Evolutionary conservation across 192 early-diverging fungal species (phyloP).

Genomic region (Neocallimastix lanati): DNA sequence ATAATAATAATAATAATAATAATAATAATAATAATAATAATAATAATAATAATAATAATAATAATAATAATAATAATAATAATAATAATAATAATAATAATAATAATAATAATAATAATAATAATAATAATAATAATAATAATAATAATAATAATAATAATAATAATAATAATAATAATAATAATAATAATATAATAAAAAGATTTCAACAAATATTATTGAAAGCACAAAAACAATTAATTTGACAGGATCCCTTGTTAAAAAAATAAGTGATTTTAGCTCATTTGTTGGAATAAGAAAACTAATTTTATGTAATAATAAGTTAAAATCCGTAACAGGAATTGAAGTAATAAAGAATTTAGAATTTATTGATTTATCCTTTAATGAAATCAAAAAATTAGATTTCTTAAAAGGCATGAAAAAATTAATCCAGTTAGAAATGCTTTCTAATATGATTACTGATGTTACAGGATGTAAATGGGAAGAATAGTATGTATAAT

Average conservation of each 20-base stretch:
- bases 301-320: not conserved
- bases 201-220: not conserved
- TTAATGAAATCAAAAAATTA: not conserved
- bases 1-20: too few species aligned
- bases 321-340: not conserved
- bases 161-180: too few species aligned
- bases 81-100: too few species aligned
- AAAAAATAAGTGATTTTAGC: not conserved
- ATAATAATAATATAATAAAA: too few species aligned
- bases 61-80: too few species aligned
- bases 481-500: not conserved
- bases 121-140: too few species aligned
- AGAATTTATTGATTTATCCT: not conserved
- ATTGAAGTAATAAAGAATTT: not conserved
- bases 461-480: not conserved
- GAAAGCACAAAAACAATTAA: not conserved
- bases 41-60: too few species aligned
- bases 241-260: not conserved
- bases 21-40: too few species aligned
- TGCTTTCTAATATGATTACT: not conserved
- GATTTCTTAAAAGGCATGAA: not conserved
- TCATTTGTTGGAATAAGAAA: not conserved
- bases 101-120: too few species aligned
- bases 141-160: too few species aligned
- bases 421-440: not conserved